These are phyloP conservation scores for Pedinophyceae sp. DNA, from an alignment of 139 green algal genomes.

Conservation along the genomic window DNA sequence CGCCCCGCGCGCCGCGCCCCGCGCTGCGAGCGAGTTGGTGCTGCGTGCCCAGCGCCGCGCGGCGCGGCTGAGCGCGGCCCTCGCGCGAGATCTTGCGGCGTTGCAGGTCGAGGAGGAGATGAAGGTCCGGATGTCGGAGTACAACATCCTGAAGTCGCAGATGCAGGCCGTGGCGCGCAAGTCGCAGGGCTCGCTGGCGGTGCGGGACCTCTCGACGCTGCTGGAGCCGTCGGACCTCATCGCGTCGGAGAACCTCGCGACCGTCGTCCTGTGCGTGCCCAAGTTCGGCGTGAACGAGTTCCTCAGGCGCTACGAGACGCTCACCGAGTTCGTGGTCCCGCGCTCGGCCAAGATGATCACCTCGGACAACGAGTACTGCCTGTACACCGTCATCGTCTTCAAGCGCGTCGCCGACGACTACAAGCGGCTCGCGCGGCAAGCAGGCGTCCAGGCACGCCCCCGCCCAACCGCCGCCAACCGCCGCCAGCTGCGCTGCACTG, in stretches of 20 bases:
- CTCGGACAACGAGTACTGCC: conserved; percentile 79
- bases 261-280: conserved; percentile 75
- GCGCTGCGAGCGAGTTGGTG: not conserved
- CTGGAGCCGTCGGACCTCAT: conserved; percentile 55
- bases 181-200: conserved; percentile 64
- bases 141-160: conserved; percentile 58
- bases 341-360: conserved; percentile 43
- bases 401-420: conserved; percentile 77
- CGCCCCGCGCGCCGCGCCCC: too few species aligned
- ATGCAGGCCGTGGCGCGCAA: conserved; percentile 59
- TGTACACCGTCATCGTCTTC: conserved; percentile 82
- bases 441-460: conserved; percentile 73
- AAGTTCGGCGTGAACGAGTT: conserved; percentile 67
- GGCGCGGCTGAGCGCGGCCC: too few species aligned
- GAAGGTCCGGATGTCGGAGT: conserved; percentile 68
- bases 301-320: conserved; percentile 67
- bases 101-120: conserved; percentile 96
- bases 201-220: conserved; percentile 56
- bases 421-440: conserved; percentile 62
- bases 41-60: too few species aligned
- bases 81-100: too few species aligned
- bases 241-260: conserved; percentile 81
- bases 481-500: too few species aligned
- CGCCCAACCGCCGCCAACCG: too few species aligned
- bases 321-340: conserved; percentile 70